Percentiles rank a stretch among this genome's conserved stretches.
Evolutionary conservation across 768 basidiomycete genomes (phyloP).

Genomic region (Boletus coccyginus): DNA sequence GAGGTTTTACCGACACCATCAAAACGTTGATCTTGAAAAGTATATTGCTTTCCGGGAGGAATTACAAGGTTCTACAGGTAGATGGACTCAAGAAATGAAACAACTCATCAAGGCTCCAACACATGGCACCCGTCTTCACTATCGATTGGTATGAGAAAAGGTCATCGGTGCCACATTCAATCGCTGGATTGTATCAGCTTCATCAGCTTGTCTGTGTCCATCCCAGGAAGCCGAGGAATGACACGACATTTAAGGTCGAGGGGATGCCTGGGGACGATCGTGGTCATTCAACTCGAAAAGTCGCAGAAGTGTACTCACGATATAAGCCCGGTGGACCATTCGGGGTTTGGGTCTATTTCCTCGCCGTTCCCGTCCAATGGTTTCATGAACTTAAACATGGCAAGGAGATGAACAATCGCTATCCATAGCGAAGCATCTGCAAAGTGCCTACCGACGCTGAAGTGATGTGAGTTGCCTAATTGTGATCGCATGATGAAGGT

Average conservation of each 20-base stretch:
- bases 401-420: constrained; percentile 29
- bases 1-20: neutral
- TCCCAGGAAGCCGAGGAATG: constrained; percentile 17
- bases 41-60: neutral
- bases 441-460: constrained; percentile 29
- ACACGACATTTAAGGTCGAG: constrained; percentile 29
- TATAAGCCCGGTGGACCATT: constrained; percentile 28
- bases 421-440: constrained; percentile 33
- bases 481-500: neutral
- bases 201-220: constrained; percentile 14
- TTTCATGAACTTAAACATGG: constrained; percentile 31
- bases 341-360: constrained; percentile 24
- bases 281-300: constrained; percentile 1
- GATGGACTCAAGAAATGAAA: too few relatives aligned
- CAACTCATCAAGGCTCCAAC: neutral
- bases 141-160: neutral
- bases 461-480: constrained; percentile 1
- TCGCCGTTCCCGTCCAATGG: constrained; percentile 24
- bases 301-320: constrained; percentile 21
- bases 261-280: constrained; percentile 21
- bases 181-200: constrained; percentile 7
- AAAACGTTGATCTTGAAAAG: neutral
- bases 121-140: neutral
- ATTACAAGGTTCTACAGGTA: neutral
- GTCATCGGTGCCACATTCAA: constrained; percentile 5